Percentiles rank a stretch among this genome's conserved stretches.
phyloP scores from a whole-genome alignment of 2,329 filamentous ascomycete species.

The Aspergillus fumigatus region DNA sequence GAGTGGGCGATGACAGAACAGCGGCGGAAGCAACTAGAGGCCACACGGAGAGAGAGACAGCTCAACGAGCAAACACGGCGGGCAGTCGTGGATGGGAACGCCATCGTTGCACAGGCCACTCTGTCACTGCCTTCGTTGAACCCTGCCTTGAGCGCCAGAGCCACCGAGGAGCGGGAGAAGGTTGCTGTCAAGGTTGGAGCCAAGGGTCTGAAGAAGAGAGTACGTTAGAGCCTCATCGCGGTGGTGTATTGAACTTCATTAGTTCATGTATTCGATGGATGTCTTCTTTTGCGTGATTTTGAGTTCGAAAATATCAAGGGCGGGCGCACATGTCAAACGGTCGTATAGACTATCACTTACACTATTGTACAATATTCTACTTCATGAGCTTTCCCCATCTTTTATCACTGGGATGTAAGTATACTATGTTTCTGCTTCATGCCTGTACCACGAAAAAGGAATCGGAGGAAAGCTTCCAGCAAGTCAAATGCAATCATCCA shows the following conservation, averaged over 20 bases:
- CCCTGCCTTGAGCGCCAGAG: constrained; percentile 21
- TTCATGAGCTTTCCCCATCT: neutral
- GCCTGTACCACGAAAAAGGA: neutral
- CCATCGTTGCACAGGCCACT: constrained; percentile 34
- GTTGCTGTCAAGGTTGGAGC: constrained; percentile 14
- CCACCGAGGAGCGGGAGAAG: constrained; percentile 18
- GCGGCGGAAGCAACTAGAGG: constrained; percentile 62
- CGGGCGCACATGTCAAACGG: constrained; percentile 23
- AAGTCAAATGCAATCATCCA: neutral
- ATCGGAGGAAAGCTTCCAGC: neutral
- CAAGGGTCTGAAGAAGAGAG: constrained; percentile 15
- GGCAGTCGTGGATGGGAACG: constrained; percentile 51
- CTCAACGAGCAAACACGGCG: constrained; percentile 55
- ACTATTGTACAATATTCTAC: constrained; percentile 21
- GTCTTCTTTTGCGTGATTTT: constrained; percentile 19
- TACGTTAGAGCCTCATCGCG: constrained; percentile 6
- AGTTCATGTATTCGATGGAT: constrained; percentile 5
- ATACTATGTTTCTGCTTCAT: neutral
- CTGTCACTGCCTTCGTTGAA: constrained; percentile 30
- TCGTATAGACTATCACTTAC: constrained; percentile 8
- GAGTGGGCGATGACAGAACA: constrained; percentile 76
- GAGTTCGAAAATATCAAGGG: constrained; percentile 29
- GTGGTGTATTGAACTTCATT: neutral
- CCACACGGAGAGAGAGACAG: constrained; percentile 50
- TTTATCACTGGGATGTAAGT: neutral